Conservation (phyloP, 768 basidiomycete species). For the Postia placenta region DNA sequence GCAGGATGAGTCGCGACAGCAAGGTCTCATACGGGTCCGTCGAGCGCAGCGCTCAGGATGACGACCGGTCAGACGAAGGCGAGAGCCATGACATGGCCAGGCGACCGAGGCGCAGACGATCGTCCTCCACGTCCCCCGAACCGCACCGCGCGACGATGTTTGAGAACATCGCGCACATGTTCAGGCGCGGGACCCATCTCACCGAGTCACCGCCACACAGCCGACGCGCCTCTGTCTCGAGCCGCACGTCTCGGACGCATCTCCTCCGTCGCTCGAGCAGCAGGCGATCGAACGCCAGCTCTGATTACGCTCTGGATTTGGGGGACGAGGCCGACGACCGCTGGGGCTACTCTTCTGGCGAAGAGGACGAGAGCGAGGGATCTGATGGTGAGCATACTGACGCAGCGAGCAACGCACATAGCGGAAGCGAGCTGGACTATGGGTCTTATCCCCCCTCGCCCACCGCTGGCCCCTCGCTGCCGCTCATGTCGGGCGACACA, state of each 20-base stretch:
- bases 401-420: conserved; percentile 35
- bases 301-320: conserved; percentile 49
- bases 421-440: conserved; percentile 58
- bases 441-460: conserved; percentile 69
- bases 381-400: conserved; percentile 30
- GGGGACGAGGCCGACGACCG: conserved; percentile 59
- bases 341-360: conserved; percentile 92
- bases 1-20: conserved; percentile 17
- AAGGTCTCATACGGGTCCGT: conserved; percentile 7
- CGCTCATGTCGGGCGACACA: conserved; percentile 71
- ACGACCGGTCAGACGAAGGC: conserved; percentile 27
- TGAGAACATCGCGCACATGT: conserved; percentile 63
- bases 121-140: conserved; percentile 17
- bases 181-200: conserved; percentile 39
- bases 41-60: conserved; percentile 8
- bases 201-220: conserved; percentile 31
- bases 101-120: conserved; percentile 11
- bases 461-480: conserved; percentile 54
- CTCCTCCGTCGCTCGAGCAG: conserved; percentile 44
- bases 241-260: conserved; percentile 41
- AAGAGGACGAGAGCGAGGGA: conserved; percentile 55
- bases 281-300: conserved; percentile 49
- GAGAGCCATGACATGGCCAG: conserved; percentile 12
- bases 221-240: conserved; percentile 52
- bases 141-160: conserved; percentile 40